Percentiles rank a stretch among this genome's conserved stretches.
Evolutionary conservation across 805 yeast species (phyloP).

Genomic region (Cyberlindnera mrakii): DNA sequence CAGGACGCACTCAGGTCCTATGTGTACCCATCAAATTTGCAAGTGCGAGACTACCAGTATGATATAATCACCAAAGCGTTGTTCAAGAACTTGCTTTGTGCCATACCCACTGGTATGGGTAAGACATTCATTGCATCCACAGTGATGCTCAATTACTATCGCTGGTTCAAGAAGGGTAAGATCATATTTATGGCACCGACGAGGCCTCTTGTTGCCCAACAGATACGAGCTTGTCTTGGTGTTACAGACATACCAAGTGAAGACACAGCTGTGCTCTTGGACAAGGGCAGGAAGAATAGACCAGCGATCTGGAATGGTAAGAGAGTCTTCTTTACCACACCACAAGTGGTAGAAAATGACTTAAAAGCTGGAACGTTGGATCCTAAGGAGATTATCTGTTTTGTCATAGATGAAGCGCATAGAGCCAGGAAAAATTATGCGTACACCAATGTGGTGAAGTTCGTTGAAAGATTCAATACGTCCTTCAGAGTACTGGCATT

Average conservation of each 20-base stretch:
- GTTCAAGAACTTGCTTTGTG: slow-evolving; percentile 71
- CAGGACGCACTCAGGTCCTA: slow-evolving; percentile 37
- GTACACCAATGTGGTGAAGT: slow-evolving; percentile 75
- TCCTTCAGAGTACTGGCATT: slow-evolving; percentile 76
- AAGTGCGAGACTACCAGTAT: slow-evolving; percentile 82
- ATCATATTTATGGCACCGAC: slow-evolving; percentile 97
- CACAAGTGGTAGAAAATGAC: slow-evolving; percentile 94
- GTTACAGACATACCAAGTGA: slow-evolving; percentile 76
- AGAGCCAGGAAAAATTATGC: slow-evolving; percentile 88
- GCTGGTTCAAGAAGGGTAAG: slow-evolving; percentile 80
- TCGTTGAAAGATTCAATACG: slow-evolving; percentile 52
- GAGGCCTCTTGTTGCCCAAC: slow-evolving; percentile 92
- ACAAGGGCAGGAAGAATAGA: slow-evolving; percentile 51
- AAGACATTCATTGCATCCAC: slow-evolving; percentile 95
- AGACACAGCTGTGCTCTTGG: slow-evolving; percentile 75
- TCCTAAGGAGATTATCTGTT: slow-evolving; percentile 66
- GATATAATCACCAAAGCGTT: slow-evolving; percentile 71
- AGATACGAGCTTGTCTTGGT: slow-evolving; percentile 85
- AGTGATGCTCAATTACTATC: slow-evolving; percentile 80
- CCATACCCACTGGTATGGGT: slow-evolving; percentile 96
- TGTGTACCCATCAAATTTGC: slow-evolving; percentile 81
- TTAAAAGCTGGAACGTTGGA: slow-evolving; percentile 65
- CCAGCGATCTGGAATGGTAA: slow-evolving; percentile 71
- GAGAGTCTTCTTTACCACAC: slow-evolving; percentile 87
- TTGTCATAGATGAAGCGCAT: slow-evolving; percentile 95